phyloP scores from a whole-genome alignment of 2,329 filamentous ascomycete species.

The Trichoderma gracile region DNA sequence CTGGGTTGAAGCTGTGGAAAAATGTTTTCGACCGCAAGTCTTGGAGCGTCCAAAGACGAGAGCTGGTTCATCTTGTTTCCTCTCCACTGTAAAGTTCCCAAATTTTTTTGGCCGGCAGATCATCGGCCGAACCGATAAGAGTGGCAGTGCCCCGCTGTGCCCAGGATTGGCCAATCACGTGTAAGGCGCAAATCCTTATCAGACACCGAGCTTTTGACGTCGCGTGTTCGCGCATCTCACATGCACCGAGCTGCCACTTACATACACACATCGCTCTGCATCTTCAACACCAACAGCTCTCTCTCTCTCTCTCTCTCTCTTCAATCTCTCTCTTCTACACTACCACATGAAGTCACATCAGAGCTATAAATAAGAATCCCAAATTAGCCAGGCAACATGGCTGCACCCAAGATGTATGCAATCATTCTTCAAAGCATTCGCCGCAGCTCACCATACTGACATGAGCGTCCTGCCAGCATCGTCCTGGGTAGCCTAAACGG shows the following conservation, averaged over 20 bases:
- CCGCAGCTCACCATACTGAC: neutral
- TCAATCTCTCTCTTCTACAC: neutral
- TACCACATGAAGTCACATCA: neutral
- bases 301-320: neutral
- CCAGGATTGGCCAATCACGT: slow-evolving; percentile 37
- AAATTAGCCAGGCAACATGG: slow-evolving; percentile 39
- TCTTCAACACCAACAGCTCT: neutral
- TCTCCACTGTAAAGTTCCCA: slow-evolving; percentile 36
- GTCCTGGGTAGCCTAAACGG: slow-evolving; percentile 84
- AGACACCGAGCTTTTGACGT: slow-evolving; percentile 1
- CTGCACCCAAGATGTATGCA: slow-evolving; percentile 51
- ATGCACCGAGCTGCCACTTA: slow-evolving; percentile 21
- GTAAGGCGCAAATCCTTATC: slow-evolving; percentile 40
- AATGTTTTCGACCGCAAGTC: slow-evolving; percentile 31
- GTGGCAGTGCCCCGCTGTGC: slow-evolving; percentile 22
- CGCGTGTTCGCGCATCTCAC: slow-evolving; percentile 23
- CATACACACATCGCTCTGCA: neutral
- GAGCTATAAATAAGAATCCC: neutral
- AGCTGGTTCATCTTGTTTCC: slow-evolving; percentile 28
- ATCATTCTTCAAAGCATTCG: neutral
- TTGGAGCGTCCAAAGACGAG: slow-evolving; percentile 28
- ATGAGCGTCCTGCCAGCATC: slow-evolving; percentile 53
- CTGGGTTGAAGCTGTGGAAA: slow-evolving; percentile 29
- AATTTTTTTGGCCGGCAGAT: slow-evolving; percentile 40
- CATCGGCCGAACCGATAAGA: slow-evolving; percentile 42